A percentile compares a stretch with the other conserved stretches of the same genome.
Conservation (phyloP, 768 basidiomycete species). For the Collybiopsis luxurians region DNA sequence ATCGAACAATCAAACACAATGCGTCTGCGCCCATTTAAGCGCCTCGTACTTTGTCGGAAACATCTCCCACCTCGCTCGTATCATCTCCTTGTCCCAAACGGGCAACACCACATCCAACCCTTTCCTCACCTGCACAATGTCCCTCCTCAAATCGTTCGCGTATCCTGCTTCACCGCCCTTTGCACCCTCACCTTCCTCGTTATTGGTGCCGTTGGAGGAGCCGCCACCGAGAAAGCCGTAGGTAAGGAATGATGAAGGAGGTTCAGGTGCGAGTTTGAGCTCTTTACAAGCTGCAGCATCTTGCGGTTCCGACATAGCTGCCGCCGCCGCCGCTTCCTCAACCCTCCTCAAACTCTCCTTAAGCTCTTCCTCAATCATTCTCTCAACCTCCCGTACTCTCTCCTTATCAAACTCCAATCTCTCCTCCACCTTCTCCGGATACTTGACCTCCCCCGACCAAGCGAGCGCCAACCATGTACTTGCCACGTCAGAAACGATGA, state of each 20-base stretch:
- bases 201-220: too few relatives aligned
- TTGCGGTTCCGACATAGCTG: conserved; percentile 12
- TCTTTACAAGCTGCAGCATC: too few relatives aligned
- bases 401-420: conserved; percentile 36
- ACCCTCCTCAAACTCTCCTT: background rate
- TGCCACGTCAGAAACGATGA: conserved; percentile 44
- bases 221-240: conserved; percentile 30
- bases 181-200: background rate
- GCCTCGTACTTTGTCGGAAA: conserved; percentile 1
- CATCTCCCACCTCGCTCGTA: background rate
- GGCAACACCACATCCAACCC: background rate
- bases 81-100: background rate
- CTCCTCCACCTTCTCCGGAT: conserved; percentile 31
- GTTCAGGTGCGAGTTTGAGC: background rate
- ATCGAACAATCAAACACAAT: background rate
- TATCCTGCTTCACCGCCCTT: conserved; percentile 30
- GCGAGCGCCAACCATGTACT: conserved; percentile 48
- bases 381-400: conserved; percentile 24
- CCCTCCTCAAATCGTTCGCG: conserved; percentile 29
- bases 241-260: conserved; percentile 28
- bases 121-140: conserved; percentile 16
- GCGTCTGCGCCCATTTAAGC: conserved; percentile 7
- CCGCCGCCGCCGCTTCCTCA: background rate
- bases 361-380: background rate
- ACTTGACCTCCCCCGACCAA: conserved; percentile 29